Percentiles rank a stretch among this genome's conserved stretches.
phyloP scores from a whole-genome alignment of 2,329 filamentous ascomycete species.

The Dendrostoma leiphaemia region DNA sequence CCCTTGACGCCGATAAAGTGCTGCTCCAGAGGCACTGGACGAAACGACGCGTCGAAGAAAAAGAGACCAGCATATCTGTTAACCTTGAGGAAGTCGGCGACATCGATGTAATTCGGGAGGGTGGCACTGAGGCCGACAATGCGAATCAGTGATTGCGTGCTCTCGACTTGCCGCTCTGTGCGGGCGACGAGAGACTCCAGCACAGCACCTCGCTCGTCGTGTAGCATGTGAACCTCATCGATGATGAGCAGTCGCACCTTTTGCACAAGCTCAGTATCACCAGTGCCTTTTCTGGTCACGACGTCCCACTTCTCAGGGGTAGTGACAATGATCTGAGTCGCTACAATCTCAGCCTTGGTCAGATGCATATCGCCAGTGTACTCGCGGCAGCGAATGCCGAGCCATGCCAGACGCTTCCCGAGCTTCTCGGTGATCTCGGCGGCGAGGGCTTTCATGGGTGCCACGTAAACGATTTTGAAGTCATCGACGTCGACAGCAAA shows the following conservation, averaged over 20 bases:
- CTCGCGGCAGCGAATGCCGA: slow-evolving; percentile 88
- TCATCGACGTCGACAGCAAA: slow-evolving; percentile 82
- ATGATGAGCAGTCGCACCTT: slow-evolving; percentile 96
- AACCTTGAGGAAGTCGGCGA: slow-evolving; percentile 94
- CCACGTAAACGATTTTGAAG: slow-evolving; percentile 98
- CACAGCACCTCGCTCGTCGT: slow-evolving; percentile 94
- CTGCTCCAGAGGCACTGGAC: slow-evolving; percentile 92
- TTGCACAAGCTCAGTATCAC: slow-evolving; percentile 95
- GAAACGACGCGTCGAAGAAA: slow-evolving; percentile 95
- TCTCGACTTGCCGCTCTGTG: slow-evolving; percentile 95
- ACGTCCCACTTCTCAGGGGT: slow-evolving; percentile 99
- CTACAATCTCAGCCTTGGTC: slow-evolving; percentile 91
- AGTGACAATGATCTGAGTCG: slow-evolving; percentile 97
- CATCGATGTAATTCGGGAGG: slow-evolving; percentile 92
- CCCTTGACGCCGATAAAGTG: slow-evolving; percentile 97
- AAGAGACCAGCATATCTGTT: slow-evolving; percentile 91
- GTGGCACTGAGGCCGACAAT: slow-evolving; percentile 95
- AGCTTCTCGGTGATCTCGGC: slow-evolving; percentile 96
- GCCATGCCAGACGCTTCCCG: slow-evolving; percentile 86
- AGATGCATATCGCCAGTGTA: slow-evolving; percentile 98
- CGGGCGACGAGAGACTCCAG: slow-evolving; percentile 93
- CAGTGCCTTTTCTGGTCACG: slow-evolving; percentile 92
- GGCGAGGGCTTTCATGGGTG: slow-evolving; percentile 97
- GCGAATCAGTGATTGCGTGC: slow-evolving; percentile 93
- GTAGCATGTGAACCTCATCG: slow-evolving; percentile 98